Evolutionary conservation across 2,329 filamentous ascomycete genomes (phyloP).

Genomic region (Alternaria metachromatica): DNA sequence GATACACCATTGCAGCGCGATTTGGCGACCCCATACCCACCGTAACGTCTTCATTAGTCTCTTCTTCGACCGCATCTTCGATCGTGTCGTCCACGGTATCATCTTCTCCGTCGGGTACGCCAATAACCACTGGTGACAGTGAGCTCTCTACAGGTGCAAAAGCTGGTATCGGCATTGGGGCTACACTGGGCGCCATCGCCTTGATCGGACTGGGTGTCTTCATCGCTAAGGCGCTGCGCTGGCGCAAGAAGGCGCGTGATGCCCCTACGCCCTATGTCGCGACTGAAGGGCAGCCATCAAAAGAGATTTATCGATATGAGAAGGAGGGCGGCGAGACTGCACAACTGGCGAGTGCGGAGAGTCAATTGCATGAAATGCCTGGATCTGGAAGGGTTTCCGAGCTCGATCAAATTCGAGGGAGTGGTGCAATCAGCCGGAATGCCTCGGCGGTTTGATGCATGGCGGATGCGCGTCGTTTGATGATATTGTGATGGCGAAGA

Average conservation of each 20-base stretch:
- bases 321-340: neutral
- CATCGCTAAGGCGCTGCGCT: slow-evolving; percentile 12
- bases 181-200: slow-evolving; percentile 2
- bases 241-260: slow-evolving; percentile 2
- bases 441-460: neutral
- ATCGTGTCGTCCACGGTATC: neutral
- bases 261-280: neutral
- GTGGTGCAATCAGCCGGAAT: neutral
- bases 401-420: neutral
- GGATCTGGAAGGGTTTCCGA: neutral
- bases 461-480: neutral
- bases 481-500: neutral
- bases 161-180: slow-evolving; percentile 9
- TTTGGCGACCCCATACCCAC: slow-evolving; percentile 13
- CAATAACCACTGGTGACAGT: neutral
- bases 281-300: neutral
- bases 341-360: slow-evolving; percentile 6
- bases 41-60: neutral
- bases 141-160: neutral
- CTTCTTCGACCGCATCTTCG: neutral
- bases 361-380: slow-evolving; percentile 4
- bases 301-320: slow-evolving; percentile 2
- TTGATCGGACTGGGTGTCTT: slow-evolving; percentile 11
- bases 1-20: slow-evolving; percentile 9
- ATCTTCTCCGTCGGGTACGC: neutral